Base-by-base conservation (phyloP, 1,284 basidiomycete genomes). In the Apiotrichum montevideense region DNA sequence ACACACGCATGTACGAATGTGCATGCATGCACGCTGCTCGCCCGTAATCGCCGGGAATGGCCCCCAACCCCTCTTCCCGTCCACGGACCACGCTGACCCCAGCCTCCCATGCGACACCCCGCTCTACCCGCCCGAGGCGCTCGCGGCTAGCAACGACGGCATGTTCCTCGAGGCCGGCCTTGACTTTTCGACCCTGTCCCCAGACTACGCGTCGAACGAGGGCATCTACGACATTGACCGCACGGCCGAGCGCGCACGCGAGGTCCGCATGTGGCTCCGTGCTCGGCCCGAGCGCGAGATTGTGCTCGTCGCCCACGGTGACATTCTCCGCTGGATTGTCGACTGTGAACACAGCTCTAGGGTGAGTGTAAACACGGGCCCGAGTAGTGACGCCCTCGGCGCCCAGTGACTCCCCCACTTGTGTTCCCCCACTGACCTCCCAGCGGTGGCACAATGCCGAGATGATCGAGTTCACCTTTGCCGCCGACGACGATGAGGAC, bases 281-380 rank as follows among this genome's bases (percentile, higher is more conserved):
- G 61, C 65, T 5, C 60, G 73, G 34, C 56, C 59, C 13, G 77
- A 77, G 66, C 47, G 62, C 40, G 70, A 73, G 63, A 77, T 78
- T 57, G 75, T 78, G 33, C 63, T 78, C 39, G 75, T 77, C 6
- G 74, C 76, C 6, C 77, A 78, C 58, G 75, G 77, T 1, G 76
- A 77, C 53, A 73, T 78, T 32, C 56, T 78, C 35, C 62, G 76
- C 39, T 63, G 65, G 57, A 61, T 78, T 35, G 70, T 66, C 1
- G 70, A 75, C 40, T 68, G 71, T 0, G 33, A 68, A 32, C 63
- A 70, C 51, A 66, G 65, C 3, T 55, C 55, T 1, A 55, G 68
- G 47, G 71, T 71, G 56, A 65, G 72, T 51, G 15, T 41, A 39
- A 7, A 39, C 37, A 39, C 37, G 37, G 13, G 37, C 37, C 7